Base-by-base conservation (phyloP, 2,329 filamentous ascomycete genomes). In the Xylaria arbuscula region DNA sequence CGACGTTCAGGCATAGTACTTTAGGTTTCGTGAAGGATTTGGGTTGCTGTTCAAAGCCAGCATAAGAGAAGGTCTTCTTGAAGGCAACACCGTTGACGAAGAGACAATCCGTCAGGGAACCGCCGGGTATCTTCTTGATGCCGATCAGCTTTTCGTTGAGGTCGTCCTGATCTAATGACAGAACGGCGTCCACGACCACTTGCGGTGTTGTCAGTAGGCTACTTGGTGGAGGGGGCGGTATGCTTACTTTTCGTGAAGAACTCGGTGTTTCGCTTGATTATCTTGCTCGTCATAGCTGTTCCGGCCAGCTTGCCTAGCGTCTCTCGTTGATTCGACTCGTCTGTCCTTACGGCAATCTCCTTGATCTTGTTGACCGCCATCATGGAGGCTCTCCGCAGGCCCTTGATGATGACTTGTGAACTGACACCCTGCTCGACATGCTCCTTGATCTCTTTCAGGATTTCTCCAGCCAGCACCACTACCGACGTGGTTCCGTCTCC, bases 1-100 rank as follows among this genome's bases (percentile, higher is more conserved):
- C 96, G 75, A 99, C 96, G 80, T 98, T 99, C 75, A 99, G 84
- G 83, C 95, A 98, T 70, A 98, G 93, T 75, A 99, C 97, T 86
- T 97, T 97, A 70, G 96, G 96, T 82, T 97, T 89, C 79, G 88
- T 90, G 86, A 99, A 98, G 8, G 89, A 90, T 84, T 99, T 99
- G 73, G 96, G 96, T 84, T 99, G 96, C 84, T 99, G 96, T 84
- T 99, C 96, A 83, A 99, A 99, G 79, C 96, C 96, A 75, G 96
- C 96, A 80, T 99, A 99, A 60, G 95, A 94, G 82, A 99, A 99
- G 5, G 96, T 99, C 89, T 99, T 99, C 87, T 98, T 98, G 87
- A 99, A 99, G 42, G 96, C 95, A 70, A 99, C 96, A 78, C 96
- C 96, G 81, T 98, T 96, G 79, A 99, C 92, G 82, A 98, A 98